Percentiles rank a stretch among this genome's conserved stretches.
Evolutionary conservation across 371 early-diverging fungal species (phyloP).

Genomic region (Apophysomyces variabilis): DNA sequence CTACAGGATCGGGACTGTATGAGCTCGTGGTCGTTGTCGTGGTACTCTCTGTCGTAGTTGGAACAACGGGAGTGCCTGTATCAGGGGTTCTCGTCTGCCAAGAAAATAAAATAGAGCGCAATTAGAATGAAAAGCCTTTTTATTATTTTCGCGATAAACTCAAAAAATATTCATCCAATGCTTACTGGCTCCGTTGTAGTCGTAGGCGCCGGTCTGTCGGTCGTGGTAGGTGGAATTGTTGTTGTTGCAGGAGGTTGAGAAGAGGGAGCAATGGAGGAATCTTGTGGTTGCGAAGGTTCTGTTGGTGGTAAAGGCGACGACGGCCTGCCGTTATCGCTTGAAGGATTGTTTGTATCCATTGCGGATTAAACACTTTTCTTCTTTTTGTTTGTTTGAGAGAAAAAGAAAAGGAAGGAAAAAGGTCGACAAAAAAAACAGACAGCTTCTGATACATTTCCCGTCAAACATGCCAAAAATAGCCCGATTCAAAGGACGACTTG

Average conservation of each 20-base stretch:
- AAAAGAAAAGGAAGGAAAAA: neutral
- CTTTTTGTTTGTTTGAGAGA: neutral
- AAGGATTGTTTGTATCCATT: neutral
- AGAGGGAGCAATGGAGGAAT: no score
- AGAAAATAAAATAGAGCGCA: neutral
- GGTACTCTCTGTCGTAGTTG: neutral
- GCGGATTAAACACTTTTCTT: neutral
- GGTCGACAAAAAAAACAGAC: neutral
- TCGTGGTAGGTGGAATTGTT: neutral
- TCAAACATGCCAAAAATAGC: slow-evolving; percentile 1
- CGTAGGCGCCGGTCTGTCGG: neutral
- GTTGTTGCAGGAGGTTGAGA: no score
- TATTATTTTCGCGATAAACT: neutral
- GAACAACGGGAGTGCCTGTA: neutral
- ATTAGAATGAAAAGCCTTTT: no score
- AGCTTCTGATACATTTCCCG: neutral
- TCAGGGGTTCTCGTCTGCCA: slow-evolving; percentile 1
- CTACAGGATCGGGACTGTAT: neutral
- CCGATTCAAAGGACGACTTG: slow-evolving; percentile 1
- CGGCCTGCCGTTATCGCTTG: slow-evolving; percentile 5
- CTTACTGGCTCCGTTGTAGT: neutral
- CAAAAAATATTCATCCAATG: neutral
- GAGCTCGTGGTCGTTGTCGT: neutral
- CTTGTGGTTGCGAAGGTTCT: neutral
- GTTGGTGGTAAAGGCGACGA: slow-evolving; percentile 1